These are phyloP conservation scores for Coriolopsis trogii DNA, from an alignment of 1,284 basidiomycete species.

Conservation along the genomic window DNA sequence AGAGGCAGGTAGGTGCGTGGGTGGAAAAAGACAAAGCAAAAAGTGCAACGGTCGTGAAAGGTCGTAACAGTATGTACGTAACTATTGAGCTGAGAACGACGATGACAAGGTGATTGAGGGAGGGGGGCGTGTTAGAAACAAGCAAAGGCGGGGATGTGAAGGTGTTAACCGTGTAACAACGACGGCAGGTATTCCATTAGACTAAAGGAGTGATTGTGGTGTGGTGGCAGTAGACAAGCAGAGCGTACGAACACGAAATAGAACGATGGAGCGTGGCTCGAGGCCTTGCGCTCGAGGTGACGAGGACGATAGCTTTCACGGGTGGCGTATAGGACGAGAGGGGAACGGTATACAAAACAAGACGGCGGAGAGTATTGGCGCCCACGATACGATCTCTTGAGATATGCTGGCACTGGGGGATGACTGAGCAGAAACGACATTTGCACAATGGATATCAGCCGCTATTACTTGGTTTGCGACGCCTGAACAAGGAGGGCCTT, in stretches of 20 bases:
- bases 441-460: constrained; percentile 4
- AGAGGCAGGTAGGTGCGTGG: constrained; percentile 4
- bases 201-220: constrained; percentile 1
- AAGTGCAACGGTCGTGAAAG: constrained; percentile 18
- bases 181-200: constrained; percentile 13
- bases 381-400: background rate
- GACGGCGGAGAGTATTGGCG: background rate
- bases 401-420: background rate
- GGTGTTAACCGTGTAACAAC: background rate
- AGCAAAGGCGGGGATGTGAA: background rate
- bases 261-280: no score
- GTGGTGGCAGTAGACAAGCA: background rate
- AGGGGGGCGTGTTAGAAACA: background rate
- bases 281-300: no score
- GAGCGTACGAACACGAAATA: background rate
- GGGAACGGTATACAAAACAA: no score
- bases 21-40: background rate
- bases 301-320: no score
- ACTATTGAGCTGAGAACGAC: background rate
- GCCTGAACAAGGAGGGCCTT: constrained; percentile 55
- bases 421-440: background rate
- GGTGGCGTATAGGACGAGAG: no score
- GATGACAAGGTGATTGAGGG: background rate
- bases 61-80: constrained; percentile 21
- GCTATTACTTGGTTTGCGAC: constrained; percentile 32